Evolutionary conservation across 169 alveolate species (phyloP), one percentile per base, ranked within the genome.

Genomic region (Cryptosporidium sp.): DNA sequence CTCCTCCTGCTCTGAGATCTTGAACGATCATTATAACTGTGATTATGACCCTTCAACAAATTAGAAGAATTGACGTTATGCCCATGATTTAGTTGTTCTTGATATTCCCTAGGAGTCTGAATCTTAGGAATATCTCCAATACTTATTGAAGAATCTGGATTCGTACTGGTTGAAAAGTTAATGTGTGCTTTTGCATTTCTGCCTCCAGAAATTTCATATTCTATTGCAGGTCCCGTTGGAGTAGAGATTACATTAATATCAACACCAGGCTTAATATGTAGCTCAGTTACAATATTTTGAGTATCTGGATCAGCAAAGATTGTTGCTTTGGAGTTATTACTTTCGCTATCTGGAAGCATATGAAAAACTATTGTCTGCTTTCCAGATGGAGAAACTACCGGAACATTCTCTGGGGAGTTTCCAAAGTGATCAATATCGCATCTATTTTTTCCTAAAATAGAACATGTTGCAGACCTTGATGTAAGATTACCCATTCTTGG

Each of bases 171-270:
- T 8, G 89, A 62, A 48, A 80, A 80, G 39, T 80, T 80, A 45
- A 80, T 80, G 3, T 80, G 89, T 31, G 89, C 89, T 65, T 80
- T 80, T 69, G 89, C 74, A 65, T 59, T 80, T 62, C 75, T 80
- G 5, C 75, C 89, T n/a, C 75, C 68, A 9, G 89, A 80, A 39
- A 80, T 48, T 62, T 80, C 89, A 62, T 80, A 80, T 43, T 80
- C 89, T 23, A 80, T 80, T 62, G 89, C 73, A 26, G 89, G 89
- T n/a, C 89, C 89, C 18, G 65, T 62, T 61, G 89, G 89, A 43
- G 89, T 80, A 41, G 89, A 80, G 16, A 45, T 80, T 4, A 80
- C 75, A 80, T 80, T 80, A 31, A 80, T 80, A 61, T 80, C 89
- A 21, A 80, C 89, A 0, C 89, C 89, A n/a, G 89, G 89, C 4